Conservation (phyloP, 495 filamentous ascomycete genomes). For the Penicillium odoratum region DNA sequence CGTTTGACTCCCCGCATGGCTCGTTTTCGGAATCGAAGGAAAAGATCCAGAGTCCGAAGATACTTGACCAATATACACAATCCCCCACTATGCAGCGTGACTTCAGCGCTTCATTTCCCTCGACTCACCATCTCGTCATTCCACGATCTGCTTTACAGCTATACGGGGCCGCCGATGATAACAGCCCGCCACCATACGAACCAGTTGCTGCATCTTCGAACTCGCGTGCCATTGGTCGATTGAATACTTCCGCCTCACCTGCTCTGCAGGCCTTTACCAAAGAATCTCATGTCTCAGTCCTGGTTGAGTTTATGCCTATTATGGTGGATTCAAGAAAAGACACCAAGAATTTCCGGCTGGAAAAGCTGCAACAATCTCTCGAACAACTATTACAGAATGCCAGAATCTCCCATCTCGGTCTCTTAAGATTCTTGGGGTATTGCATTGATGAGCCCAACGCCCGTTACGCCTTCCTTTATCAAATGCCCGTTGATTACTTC, state of each 20-base stretch:
- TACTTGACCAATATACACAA: conserved; percentile 22
- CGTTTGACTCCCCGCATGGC: conserved; percentile 31
- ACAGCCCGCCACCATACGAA: conserved; percentile 49
- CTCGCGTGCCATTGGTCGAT: conserved; percentile 47
- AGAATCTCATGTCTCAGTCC: conserved; percentile 43
- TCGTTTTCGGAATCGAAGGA: conserved; percentile 36
- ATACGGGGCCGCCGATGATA: conserved; percentile 43
- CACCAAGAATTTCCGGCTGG: conserved; percentile 32
- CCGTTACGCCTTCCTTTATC: conserved; percentile 79
- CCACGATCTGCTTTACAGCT: conserved; percentile 46
- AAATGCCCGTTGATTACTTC: conserved; percentile 65
- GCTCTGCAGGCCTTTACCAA: conserved; percentile 33
- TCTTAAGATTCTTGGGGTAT: conserved; percentile 79
- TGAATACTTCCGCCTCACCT: conserved; percentile 43
- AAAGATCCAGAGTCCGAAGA: conserved; percentile 29
- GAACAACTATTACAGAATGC: conserved; percentile 53
- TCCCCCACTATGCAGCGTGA: conserved; percentile 27
- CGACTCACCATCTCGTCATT: conserved; percentile 37
- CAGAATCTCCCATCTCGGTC: conserved; percentile 56
- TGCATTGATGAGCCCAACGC: conserved; percentile 77
- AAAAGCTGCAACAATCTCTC: conserved; percentile 42
- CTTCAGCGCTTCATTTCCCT: conserved; percentile 18
- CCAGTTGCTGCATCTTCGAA: conserved; percentile 45
- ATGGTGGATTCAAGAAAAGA: conserved; percentile 36
- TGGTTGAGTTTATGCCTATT: conserved; percentile 50